Conservation (phyloP, 2,329 filamentous ascomycete species). For the Claviceps purpurea region DNA sequence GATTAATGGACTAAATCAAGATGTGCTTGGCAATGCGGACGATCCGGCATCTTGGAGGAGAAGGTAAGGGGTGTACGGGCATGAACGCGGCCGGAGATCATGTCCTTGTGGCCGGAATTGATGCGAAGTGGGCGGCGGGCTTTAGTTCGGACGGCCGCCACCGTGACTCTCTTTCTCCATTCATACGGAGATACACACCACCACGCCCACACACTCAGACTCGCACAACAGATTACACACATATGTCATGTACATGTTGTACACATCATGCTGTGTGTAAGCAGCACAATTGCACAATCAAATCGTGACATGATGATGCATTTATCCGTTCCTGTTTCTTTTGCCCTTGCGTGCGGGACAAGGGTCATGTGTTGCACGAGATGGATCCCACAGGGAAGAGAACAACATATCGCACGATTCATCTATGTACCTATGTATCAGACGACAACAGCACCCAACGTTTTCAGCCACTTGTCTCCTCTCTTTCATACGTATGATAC, state of each 20-base stretch:
- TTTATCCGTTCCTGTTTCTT: neutral
- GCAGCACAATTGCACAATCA: too few species aligned
- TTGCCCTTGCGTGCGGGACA: neutral
- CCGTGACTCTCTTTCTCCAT: neutral
- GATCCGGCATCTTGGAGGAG: constrained; percentile 4
- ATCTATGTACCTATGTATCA: too few species aligned
- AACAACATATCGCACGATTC: too few species aligned
- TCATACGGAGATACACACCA: neutral
- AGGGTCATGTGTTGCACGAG: too few species aligned
- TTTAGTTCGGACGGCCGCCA: neutral
- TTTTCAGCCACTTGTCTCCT: too few species aligned
- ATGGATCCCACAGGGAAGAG: too few species aligned
- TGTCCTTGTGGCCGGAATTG: neutral
- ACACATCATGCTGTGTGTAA: too few species aligned
- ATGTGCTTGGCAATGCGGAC: constrained; percentile 3
- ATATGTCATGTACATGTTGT: too few species aligned
- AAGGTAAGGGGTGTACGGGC: neutral
- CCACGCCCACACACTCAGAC: neutral
- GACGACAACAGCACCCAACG: too few species aligned
- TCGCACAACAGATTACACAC: too few species aligned
- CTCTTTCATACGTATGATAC: too few species aligned
- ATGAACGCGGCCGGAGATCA: neutral
- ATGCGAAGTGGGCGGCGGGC: neutral
- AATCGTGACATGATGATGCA: too few species aligned
- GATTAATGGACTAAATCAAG: neutral